Evolutionary conservation across 306 rosid species (phyloP), one percentile per base, ranked within the genome.

Genomic region (Cucurbita pepo): DNA sequence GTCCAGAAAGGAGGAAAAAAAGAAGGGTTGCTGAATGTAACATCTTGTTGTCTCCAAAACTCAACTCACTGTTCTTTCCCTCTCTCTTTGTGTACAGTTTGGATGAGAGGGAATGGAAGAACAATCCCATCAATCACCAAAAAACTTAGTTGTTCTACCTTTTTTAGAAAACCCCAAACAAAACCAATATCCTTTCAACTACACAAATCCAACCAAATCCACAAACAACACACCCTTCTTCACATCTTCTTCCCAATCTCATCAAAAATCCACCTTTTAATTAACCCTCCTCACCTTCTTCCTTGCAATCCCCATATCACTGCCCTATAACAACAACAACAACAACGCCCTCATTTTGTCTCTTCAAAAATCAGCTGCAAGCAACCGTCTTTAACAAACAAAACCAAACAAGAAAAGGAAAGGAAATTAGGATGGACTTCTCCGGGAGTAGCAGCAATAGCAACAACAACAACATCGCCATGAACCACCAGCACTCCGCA

Each of bases 151-250:
- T 69, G 73, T 69, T 69, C 73, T 25, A 13, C 73, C 73, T 69
- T 69, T 69, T 69, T 50, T 69, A 69, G 73, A 21, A 69, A 69
- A 30, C 58, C 73, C 73, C 57, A 69, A 69, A 47, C 73, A 44
- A 69, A 69, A 47, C 73, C 57, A 69, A 69, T 47, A 69, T 69
- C 73, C 58, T 47, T 21, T 30, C 73, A 48, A 25, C 12, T 69
- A 30, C 73, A 25, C 14, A 69, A 48, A 14, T 15, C 34, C 34
- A 62, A 14, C 3, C 16, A 30, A 30, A 66, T 8, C 51, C n/a
- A 62, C 71, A 6, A 2, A 18, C 18, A 51, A 51, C 8, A 51
- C 15, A 15, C 16, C 19, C 4, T 19, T 64, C 53, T 66, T 66
- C 40, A 67, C 21, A 45, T 67, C 72, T 66, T 66, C 38, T 14